Base-by-base conservation (phyloP, 2,329 filamentous ascomycete genomes). In the Curvularia hawaiiensis region DNA sequence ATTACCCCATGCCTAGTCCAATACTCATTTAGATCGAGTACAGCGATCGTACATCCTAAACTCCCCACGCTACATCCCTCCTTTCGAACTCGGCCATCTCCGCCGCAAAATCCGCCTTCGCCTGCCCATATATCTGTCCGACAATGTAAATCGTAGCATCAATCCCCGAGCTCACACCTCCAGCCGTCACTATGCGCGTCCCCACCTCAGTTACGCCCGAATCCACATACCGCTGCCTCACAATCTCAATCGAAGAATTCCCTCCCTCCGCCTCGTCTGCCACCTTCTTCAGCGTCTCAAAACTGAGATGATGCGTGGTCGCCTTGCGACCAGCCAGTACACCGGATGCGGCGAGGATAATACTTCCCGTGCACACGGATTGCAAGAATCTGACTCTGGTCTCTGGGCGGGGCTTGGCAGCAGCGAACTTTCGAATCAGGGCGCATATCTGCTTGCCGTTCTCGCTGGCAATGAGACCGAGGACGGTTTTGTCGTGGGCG, bases 351-450 rank as follows among this genome's bases (percentile, higher is more conserved):
- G 73, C 78, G 1, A 79, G 61, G 0, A 80, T 51, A 2, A 78
- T 56, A 0, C 74, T 65, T 1, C 78, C 78, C 1, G 76, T 77
- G 61, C 78, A 80, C 5, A 80, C 71, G 4, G 76, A 78, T 45
- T 79, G 71, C 11, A 80, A 22, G 14, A 77, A 59, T 0, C 78
- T 61, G 4, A 65, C 63, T 4, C 61, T 69, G 0, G 59, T 56
- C 35, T 67, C 70, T 3, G 69, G 28, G 9, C 67, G 52, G 14
- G 71, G 70, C 20, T 62, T 51, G n/a, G 67, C 52, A 3, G 26
- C 40, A 3, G 56, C 52, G 38, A 75, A 75, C 26, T 59, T 67
- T 43, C 54, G 54, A 1, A 75, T 55, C 16, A 75, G 46, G 4
- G 54, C 59, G 6, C 43, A 22, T 3, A 71, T 58, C 31, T 63